A percentile compares a stretch with the other conserved stretches of the same genome.
These are phyloP conservation scores for Diaporthe eres DNA, from an alignment of 2,329 filamentous ascomycete species.

Conservation along the genomic window DNA sequence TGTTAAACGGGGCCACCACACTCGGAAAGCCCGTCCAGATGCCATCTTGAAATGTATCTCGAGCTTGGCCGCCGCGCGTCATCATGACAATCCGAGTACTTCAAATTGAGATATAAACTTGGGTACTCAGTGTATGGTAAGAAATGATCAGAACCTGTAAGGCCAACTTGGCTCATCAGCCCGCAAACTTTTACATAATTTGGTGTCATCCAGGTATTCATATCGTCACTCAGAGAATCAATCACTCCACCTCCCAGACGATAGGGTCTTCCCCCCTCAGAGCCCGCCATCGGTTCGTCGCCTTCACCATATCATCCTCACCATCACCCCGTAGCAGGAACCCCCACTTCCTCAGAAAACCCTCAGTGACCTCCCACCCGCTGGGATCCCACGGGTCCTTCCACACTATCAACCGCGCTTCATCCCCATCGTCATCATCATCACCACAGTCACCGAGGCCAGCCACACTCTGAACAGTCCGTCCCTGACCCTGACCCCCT, in stretches of 20 bases:
- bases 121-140: neutral
- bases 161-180: neutral
- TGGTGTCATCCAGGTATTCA: no score
- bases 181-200: neutral
- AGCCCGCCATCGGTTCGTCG: constrained; percentile 45
- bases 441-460: neutral
- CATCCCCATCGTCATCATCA: neutral
- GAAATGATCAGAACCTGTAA: neutral
- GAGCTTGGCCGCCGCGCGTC: neutral
- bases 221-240: neutral
- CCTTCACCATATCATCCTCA: constrained; percentile 44
- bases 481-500: neutral
- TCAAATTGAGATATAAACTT: neutral
- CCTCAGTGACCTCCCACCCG: constrained; percentile 50
- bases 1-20: no score
- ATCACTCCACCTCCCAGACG: constrained; percentile 30
- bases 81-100: neutral
- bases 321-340: constrained; percentile 47
- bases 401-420: constrained; percentile 37
- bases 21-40: neutral
- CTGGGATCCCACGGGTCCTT: constrained; percentile 47
- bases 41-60: neutral
- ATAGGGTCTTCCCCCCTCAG: constrained; percentile 32
- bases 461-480: neutral
- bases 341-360: constrained; percentile 47